Evolutionary conservation across 1,284 basidiomycete genomes (phyloP).

Genomic region (Fomitopsis palustris): DNA sequence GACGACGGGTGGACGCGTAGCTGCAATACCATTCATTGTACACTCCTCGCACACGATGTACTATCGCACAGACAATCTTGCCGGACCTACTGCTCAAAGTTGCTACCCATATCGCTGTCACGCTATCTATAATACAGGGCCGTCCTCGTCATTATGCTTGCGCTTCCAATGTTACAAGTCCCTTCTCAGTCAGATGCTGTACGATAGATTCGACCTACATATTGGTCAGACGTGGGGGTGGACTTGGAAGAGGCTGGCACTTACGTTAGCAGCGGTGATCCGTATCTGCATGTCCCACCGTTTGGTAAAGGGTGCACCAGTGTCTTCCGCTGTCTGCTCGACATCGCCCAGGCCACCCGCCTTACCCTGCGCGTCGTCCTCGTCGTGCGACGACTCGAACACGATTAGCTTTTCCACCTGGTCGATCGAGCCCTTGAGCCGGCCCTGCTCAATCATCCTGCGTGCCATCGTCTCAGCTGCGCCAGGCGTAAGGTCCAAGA

Average conservation of each 20-base stretch:
- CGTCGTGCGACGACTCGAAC: conserved; percentile 80
- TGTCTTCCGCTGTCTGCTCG: conserved; percentile 79
- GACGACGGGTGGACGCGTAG: conserved; percentile 46
- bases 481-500: conserved; percentile 82
- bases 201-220: conserved; percentile 76
- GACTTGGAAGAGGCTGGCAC: conserved; percentile 15
- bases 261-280: conserved; percentile 78
- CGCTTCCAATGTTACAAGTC: conserved; percentile 45
- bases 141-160: conserved; percentile 20
- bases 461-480: conserved; percentile 93
- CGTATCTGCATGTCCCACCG: conserved; percentile 90
- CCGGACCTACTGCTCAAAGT: conserved; percentile 12
- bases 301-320: conserved; percentile 85
- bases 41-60: conserved; percentile 19
- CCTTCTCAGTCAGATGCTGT: conserved; percentile 70
- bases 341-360: conserved; percentile 89
- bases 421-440: conserved; percentile 88
- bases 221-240: neutral
- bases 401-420: conserved; percentile 92
- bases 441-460: conserved; percentile 95
- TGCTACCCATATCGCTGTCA: conserved; percentile 17
- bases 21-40: conserved; percentile 2
- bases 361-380: conserved; percentile 88
- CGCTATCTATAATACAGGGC: conserved; percentile 15
- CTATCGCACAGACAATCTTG: conserved; percentile 18